These are phyloP conservation scores for Ligustrum vulgare DNA, from an alignment of 257 asterid genomes.

Conservation along the genomic window DNA sequence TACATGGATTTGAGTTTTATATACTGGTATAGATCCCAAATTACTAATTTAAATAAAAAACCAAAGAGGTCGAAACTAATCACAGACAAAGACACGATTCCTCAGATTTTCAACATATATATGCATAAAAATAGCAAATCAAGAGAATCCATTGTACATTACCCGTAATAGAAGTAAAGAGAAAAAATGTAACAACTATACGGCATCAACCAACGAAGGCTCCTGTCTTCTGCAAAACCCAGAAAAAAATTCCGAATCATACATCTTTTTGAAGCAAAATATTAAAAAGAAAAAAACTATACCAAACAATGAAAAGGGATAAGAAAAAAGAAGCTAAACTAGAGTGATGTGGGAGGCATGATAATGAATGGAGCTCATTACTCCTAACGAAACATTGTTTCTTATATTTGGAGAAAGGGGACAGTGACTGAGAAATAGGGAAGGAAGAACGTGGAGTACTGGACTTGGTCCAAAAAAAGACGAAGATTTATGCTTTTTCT, in stretches of 20 bases:
- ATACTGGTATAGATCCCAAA: neutral
- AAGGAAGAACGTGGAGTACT: neutral
- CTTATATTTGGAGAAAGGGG: neutral
- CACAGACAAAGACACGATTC: neutral
- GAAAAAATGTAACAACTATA: neutral
- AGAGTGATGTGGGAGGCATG: neutral
- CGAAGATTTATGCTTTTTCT: neutral
- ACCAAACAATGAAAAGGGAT: neutral
- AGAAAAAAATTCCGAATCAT: neutral
- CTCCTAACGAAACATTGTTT: neutral
- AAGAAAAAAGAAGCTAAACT: neutral
- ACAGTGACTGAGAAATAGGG: neutral
- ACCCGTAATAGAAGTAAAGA: neutral
- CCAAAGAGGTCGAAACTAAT: neutral
- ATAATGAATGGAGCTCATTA: neutral
- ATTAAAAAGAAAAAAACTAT: neutral
- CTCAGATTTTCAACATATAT: neutral
- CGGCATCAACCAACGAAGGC: slow-evolving; percentile 1
- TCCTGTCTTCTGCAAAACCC: neutral
- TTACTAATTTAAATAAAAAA: neutral
- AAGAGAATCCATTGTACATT: neutral
- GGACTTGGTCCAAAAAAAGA: slow-evolving; percentile 11
- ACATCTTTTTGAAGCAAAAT: neutral
- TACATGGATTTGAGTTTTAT: neutral
- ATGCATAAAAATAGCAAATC: neutral